A percentile compares a stretch with the other conserved stretches of the same genome.
phyloP scores from a whole-genome alignment of 2,329 filamentous ascomycete species.

The Pseudogymnoascus sp. region DNA sequence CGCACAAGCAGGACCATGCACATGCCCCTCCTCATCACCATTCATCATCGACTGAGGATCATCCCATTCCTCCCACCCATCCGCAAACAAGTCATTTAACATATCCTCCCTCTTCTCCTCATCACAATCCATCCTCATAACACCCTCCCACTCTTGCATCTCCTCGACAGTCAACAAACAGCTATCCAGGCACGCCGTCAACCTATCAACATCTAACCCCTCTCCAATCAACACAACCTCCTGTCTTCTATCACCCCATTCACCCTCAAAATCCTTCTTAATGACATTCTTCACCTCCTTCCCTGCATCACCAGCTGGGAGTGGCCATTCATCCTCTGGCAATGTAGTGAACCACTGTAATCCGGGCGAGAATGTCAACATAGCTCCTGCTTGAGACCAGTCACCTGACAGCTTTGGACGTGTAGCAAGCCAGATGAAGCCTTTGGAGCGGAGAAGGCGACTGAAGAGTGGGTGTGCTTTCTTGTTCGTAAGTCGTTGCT shows the following conservation, averaged over 20 bases:
- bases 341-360: conserved; percentile 14
- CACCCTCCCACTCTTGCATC: conserved; percentile 43
- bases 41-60: background rate
- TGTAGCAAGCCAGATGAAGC: conserved; percentile 38
- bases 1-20: background rate
- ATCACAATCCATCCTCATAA: conserved; percentile 35
- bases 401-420: conserved; percentile 35
- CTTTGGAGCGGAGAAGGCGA: conserved; percentile 35
- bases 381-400: conserved; percentile 38
- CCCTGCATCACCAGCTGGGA: background rate
- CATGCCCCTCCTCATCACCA: background rate
- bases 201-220: conserved; percentile 42
- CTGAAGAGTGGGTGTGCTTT: conserved; percentile 30
- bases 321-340: background rate
- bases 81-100: background rate
- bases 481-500: conserved; percentile 32
- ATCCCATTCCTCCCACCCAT: background rate
- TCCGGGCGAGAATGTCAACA: conserved; percentile 28
- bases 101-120: background rate
- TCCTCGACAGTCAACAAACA: conserved; percentile 57
- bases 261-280: conserved; percentile 18
- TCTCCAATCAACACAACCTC: conserved; percentile 70
- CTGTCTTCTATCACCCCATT: conserved; percentile 62
- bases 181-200: conserved; percentile 47
- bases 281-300: background rate